Evolutionary conservation across 2,329 filamentous ascomycete genomes (phyloP), one percentile per base, ranked within the genome.

Genomic region (Fusarium floridanum): DNA sequence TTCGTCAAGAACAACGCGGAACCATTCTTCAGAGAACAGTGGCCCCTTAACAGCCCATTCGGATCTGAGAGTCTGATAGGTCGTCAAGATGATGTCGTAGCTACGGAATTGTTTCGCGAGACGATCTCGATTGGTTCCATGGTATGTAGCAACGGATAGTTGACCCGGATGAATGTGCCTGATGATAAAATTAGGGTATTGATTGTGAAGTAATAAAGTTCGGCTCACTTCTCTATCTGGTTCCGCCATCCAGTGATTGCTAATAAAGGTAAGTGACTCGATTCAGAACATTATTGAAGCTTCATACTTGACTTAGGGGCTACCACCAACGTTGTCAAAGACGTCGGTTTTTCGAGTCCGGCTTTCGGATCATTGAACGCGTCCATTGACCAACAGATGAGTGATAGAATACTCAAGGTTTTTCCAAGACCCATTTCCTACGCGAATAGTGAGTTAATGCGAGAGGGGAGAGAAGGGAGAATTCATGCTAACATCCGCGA

Each of bases 1-100:
- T 81, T 86, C 84, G 66, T 86, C 84, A 22, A 85, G 72, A 22
- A 85, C 76, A 7, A 85, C 61, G 1, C 84, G 76, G 48, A 70
- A 70, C 82, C 82, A 85, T 24, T 56, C 57, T 5, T 56, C 14
- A 1, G 32, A n/a, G 12, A 27, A 68, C 1, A 76, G 27, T 0
- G 60, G 62, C 1, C 72, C 67, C 0, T 56, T 66, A 4, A 5
- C 48, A 17, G 39, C 41, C 55, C 50, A 73, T 0, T 85, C 82
- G 2, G 73, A 73, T 1, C 78, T 72, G 5, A 85, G 56, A 1
- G 80, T 82, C 2, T 81, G 78, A 69, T 85, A 85, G 0, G 83
- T 48, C 22, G 43, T 48, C 6, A 48, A 27, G 22, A 48, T 27
- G 6, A 48, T 27, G 0, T 48, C 43, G 4, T 48, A 2, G 22